phyloP scores from a whole-genome alignment of 2,329 filamentous ascomycete genomes.

The Tolypocladium ovalisporum region DNA sequence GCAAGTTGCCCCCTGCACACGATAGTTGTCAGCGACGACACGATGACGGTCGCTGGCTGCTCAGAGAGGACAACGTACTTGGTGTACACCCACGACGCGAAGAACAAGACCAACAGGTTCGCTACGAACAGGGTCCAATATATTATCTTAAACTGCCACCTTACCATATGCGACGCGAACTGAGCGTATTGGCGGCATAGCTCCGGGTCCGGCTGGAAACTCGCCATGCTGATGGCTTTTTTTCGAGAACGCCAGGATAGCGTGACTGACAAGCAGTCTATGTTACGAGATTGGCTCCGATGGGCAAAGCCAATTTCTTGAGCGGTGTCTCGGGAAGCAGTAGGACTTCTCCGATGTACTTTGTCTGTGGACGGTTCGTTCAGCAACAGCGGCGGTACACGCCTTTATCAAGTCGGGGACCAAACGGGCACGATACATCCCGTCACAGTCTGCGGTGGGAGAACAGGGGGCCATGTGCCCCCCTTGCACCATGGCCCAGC shows the following conservation, averaged over 20 bases:
- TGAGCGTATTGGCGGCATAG: slow-evolving; percentile 29
- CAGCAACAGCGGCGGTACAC: background rate
- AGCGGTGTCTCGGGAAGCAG: background rate
- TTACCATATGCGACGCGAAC: slow-evolving; percentile 30
- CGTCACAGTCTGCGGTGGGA: background rate
- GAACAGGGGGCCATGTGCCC: background rate
- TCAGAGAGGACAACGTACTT: slow-evolving; percentile 17
- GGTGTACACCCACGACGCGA: slow-evolving; percentile 29
- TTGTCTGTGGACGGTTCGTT: background rate
- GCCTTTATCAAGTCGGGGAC: background rate
- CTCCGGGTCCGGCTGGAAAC: slow-evolving; percentile 11
- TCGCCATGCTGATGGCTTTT: background rate
- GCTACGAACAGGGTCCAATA: slow-evolving; percentile 35
- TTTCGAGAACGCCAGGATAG: background rate
- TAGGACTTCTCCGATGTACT: background rate
- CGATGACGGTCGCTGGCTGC: too few relatives aligned
- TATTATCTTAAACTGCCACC: slow-evolving; percentile 31
- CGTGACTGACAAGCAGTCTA: background rate
- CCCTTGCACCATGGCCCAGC: background rate
- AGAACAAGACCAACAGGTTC: slow-evolving; percentile 32
- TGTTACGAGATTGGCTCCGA: background rate
- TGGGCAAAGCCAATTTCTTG: background rate
- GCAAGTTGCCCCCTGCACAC: slow-evolving; percentile 19
- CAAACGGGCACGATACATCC: background rate
- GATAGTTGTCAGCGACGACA: background rate